Evolutionary conservation across 208 protist genomes (phyloP).

Genomic region (Strigomonas culicis): DNA sequence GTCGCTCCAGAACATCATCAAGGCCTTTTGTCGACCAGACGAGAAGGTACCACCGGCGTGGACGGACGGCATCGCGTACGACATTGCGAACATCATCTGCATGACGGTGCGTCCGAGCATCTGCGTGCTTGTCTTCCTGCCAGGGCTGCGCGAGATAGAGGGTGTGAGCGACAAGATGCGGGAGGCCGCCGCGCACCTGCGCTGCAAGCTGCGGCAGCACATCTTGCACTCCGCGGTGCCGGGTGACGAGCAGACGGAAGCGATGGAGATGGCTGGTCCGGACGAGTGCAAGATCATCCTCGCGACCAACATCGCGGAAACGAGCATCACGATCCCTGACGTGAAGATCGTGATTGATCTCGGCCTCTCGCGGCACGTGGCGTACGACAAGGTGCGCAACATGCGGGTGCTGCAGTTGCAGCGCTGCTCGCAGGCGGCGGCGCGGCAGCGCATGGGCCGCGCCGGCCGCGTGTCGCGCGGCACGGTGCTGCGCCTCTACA

Average conservation of each 20-base stretch:
- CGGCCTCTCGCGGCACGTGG: constrained; percentile 12
- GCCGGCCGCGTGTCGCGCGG: constrained; percentile 92
- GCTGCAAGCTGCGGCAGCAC: constrained; percentile 13
- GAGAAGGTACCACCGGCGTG: not conserved
- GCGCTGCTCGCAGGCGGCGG: constrained; percentile 63
- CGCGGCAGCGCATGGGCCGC: constrained; percentile 96
- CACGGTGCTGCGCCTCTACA: constrained; percentile 93
- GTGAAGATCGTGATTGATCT: constrained; percentile 89
- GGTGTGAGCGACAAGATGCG: constrained; percentile 12
- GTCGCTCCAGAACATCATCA: not conserved
- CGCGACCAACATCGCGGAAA: constrained; percentile 94
- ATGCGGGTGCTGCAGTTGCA: constrained; percentile 14
- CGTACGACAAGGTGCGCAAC: constrained; percentile 18
- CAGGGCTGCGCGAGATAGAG: constrained; percentile 30
- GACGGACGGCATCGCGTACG: constrained; percentile 3
- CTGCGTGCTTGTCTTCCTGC: constrained; percentile 37
- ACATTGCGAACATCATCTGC: constrained; percentile 11
- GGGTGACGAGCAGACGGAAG: constrained; percentile 14
- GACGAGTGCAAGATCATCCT: constrained; percentile 76
- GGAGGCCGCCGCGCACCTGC: not conserved
- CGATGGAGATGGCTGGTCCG: constrained; percentile 9
- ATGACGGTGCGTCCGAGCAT: constrained; percentile 13
- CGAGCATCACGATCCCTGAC: constrained; percentile 89
- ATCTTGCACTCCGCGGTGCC: constrained; percentile 18
- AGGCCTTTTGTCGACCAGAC: not conserved